These are phyloP conservation scores for Panaeolus papilionaceus DNA, from an alignment of 768 basidiomycete genomes.

Conservation along the genomic window DNA sequence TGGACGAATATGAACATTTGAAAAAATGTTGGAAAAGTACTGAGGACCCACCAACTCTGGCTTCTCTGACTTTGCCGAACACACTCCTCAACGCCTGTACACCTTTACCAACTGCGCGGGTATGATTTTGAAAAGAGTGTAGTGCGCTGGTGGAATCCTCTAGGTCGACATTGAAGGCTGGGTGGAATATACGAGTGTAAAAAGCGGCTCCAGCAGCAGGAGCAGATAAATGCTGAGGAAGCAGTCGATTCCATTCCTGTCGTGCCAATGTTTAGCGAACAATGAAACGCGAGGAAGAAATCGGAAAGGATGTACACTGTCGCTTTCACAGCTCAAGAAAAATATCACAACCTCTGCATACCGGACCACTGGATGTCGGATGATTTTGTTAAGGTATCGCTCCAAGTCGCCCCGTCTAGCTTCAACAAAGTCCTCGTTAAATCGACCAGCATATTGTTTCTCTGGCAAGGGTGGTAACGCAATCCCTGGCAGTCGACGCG, in stretches of 20 bases:
- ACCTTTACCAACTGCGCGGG: conserved; percentile 68
- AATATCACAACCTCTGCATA: conserved; percentile 82
- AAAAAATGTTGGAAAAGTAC: background rate
- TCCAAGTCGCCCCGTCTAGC: conserved; percentile 83
- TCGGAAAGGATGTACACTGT: conserved; percentile 54
- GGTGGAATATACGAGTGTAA: conserved; percentile 82
- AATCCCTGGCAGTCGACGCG: conserved; percentile 73
- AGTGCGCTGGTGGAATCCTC: conserved; percentile 69
- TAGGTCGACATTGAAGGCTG: conserved; percentile 81
- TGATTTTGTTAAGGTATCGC: conserved; percentile 72
- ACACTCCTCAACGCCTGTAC: conserved; percentile 70
- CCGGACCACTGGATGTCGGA: conserved; percentile 77
- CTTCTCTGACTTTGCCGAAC: conserved; percentile 68
- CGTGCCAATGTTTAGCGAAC: conserved; percentile 15
- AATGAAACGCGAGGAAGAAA: background rate
- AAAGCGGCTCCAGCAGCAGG: conserved; percentile 78
- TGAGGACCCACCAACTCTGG: conserved; percentile 59
- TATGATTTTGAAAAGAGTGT: conserved; percentile 69
- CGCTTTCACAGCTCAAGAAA: conserved; percentile 80
- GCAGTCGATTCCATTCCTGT: conserved; percentile 75
- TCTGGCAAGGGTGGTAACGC: conserved; percentile 84
- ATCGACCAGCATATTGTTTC: conserved; percentile 84
- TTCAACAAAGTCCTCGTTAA: conserved; percentile 83
- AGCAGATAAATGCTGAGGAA: conserved; percentile 64
- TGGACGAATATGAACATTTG: background rate